Evolutionary conservation across 805 yeast genomes (phyloP).

Genomic region (Myxozyma neglecta): DNA sequence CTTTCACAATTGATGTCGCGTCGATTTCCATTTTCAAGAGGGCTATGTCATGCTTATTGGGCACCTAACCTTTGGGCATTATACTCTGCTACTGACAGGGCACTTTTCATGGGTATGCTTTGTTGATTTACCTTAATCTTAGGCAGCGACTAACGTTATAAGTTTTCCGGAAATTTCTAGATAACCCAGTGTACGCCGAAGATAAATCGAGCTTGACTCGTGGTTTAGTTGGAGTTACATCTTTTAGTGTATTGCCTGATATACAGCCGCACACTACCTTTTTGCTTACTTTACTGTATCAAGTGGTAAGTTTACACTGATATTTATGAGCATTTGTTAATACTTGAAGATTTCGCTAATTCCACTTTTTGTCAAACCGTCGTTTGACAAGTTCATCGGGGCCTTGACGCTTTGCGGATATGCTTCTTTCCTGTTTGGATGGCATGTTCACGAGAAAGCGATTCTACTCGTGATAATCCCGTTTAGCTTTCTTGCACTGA

Average conservation of each 20-base stretch:
- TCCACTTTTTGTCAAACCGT: conserved; percentile 57
- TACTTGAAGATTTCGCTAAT: conserved; percentile 13
- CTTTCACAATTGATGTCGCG: conserved; percentile 65
- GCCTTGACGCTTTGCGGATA: conserved; percentile 85
- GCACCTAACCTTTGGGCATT: conserved; percentile 98
- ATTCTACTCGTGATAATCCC: conserved; percentile 88
- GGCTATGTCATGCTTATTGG: conserved; percentile 97
- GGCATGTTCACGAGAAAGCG: conserved; percentile 99
- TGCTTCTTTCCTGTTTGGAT: conserved; percentile 89
- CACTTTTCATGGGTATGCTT: conserved; percentile 43
- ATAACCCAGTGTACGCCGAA: conserved; percentile 8
- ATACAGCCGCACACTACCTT: conserved; percentile 78
- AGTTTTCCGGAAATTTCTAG: conserved; percentile 15
- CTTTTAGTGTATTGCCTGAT: conserved; percentile 75
- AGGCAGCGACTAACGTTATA: neutral
- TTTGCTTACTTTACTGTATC: conserved; percentile 78
- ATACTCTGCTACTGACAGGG: conserved; percentile 78
- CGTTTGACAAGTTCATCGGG: conserved; percentile 76
- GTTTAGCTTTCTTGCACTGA: conserved; percentile 66
- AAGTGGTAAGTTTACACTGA: conserved; percentile 47
- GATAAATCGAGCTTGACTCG: conserved; percentile 49
- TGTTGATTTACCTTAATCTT: neutral
- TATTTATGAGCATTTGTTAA: neutral
- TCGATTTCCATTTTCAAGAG: conserved; percentile 90
- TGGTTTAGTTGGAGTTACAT: conserved; percentile 90